Conservation (phyloP, 2,329 filamentous ascomycete species). For the Dactylellina leptospora region DNA sequence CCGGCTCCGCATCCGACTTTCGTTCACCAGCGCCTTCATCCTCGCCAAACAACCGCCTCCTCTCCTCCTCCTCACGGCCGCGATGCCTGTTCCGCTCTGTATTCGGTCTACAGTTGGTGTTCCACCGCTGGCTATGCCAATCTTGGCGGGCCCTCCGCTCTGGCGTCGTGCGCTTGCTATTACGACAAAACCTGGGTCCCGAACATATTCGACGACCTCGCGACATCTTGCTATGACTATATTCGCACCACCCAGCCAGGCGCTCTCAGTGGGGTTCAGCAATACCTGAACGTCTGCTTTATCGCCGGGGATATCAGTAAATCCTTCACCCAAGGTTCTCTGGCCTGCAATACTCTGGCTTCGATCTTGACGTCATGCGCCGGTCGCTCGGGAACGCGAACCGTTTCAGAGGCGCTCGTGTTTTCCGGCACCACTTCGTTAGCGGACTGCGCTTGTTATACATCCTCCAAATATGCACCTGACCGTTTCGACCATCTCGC, state of each 20-base stretch:
- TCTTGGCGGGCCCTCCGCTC: constrained; percentile 34
- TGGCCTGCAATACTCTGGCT: constrained; percentile 38
- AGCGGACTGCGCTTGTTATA: constrained; percentile 41
- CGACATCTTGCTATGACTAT: constrained; percentile 47
- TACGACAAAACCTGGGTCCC: constrained; percentile 36
- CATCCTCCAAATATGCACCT: constrained; percentile 19
- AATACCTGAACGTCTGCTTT: constrained; percentile 49
- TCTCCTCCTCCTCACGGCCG: constrained; percentile 29
- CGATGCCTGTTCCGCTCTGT: constrained; percentile 50
- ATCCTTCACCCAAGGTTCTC: constrained; percentile 34
- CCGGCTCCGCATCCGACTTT: constrained; percentile 30
- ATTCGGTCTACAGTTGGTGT: constrained; percentile 50
- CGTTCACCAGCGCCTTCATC: constrained; percentile 36
- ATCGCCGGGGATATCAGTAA: constrained; percentile 43
- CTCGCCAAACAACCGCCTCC: constrained; percentile 20
- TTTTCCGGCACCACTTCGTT: constrained; percentile 39
- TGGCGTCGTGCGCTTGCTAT: constrained; percentile 48
- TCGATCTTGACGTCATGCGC: constrained; percentile 36
- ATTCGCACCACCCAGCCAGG: constrained; percentile 30
- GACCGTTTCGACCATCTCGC: constrained; percentile 31
- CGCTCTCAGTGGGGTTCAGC: constrained; percentile 19
- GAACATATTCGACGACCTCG: constrained; percentile 38
- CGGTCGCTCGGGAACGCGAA: constrained; percentile 7
- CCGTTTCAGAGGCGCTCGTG: not conserved
- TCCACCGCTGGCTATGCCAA: constrained; percentile 37